Conservation (phyloP, 169 alveolate genomes). For the Eimeria necatrix region DNA sequence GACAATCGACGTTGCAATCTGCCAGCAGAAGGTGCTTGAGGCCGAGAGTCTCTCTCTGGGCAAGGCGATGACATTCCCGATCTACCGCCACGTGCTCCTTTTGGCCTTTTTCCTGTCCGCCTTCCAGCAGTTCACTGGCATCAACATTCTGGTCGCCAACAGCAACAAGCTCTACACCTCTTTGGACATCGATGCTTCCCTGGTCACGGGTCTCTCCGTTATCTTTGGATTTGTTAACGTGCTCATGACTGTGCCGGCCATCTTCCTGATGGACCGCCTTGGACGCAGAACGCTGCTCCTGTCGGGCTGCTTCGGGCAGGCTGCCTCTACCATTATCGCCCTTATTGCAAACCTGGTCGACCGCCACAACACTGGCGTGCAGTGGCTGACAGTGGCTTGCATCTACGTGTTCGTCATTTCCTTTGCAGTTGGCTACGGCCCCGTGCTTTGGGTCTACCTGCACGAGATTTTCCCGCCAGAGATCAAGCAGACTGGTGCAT, state of each 20-base stretch:
- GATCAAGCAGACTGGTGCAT: conserved; percentile 90
- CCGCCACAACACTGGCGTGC: conserved; percentile 44
- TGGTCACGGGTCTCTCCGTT: conserved; percentile 84
- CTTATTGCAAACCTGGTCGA: conserved; percentile 75
- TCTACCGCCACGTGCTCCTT: conserved; percentile 87
- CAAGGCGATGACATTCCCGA: conserved; percentile 71
- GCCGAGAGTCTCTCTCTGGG: conserved; percentile 57
- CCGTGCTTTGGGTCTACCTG: conserved; percentile 91
- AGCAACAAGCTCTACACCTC: conserved; percentile 88
- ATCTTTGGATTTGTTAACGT: conserved; percentile 84
- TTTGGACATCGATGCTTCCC: conserved; percentile 72
- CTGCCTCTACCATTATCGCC: conserved; percentile 83
- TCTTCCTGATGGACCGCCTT: conserved; percentile 86
- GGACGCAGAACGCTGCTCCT: conserved; percentile 90
- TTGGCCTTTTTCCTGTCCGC: conserved; percentile 87
- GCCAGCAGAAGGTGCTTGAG: conserved; percentile 57
- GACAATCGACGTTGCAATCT: conserved; percentile 10
- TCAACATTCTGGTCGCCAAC: conserved; percentile 89
- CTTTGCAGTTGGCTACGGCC: conserved; percentile 92
- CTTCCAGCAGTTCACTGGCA: conserved; percentile 92
- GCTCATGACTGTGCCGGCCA: conserved; percentile 85
- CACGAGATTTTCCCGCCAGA: conserved; percentile 92
- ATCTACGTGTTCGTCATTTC: conserved; percentile 87
- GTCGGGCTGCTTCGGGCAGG: conserved; percentile 84
- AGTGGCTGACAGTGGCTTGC: conserved; percentile 79